phyloP scores from a whole-genome alignment of 2,329 filamentous ascomycete genomes.

The Neurospora crassa region DNA sequence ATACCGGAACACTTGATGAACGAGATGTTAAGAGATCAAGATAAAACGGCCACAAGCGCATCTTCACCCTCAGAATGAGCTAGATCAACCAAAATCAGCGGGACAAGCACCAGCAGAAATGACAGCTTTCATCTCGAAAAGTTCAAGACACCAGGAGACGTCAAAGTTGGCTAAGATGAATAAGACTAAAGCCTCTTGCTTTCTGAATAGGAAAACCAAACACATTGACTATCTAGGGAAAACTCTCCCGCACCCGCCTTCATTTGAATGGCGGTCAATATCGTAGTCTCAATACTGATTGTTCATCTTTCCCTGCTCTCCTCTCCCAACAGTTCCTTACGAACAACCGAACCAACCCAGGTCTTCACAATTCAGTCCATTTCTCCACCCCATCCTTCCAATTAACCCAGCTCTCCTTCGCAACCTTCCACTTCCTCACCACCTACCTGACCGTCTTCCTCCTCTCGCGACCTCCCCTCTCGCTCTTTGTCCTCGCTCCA shows the following conservation, averaged over 20 bases:
- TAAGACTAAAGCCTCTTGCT: slow-evolving; percentile 29
- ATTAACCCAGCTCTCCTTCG: slow-evolving; percentile 55
- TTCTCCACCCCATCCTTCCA: slow-evolving; percentile 54
- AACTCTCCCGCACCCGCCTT: slow-evolving; percentile 29
- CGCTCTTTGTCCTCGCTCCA: slow-evolving; percentile 48
- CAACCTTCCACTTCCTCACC: slow-evolving; percentile 58
- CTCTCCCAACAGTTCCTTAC: background rate
- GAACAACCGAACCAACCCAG: slow-evolving; percentile 25
- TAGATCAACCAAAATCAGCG: background rate
- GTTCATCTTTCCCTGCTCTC: slow-evolving; percentile 28
- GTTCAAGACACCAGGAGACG: slow-evolving; percentile 22
- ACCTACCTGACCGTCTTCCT: slow-evolving; percentile 55
- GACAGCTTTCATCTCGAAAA: slow-evolving; percentile 14
- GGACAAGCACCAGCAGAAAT: background rate
- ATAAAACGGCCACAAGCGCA: background rate
- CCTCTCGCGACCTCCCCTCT: slow-evolving; percentile 45
- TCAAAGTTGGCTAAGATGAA: slow-evolving; percentile 31
- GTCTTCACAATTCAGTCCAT: slow-evolving; percentile 64
- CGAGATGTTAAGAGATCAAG: background rate
- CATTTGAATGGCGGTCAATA: slow-evolving; percentile 53
- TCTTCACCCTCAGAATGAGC: background rate
- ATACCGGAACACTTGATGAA: background rate
- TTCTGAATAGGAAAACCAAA: slow-evolving; percentile 17
- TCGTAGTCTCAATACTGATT: slow-evolving; percentile 52
- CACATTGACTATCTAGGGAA: slow-evolving; percentile 10